Evolutionary conservation across 768 basidiomycete species (phyloP).

Genomic region (Amanita polypyramis): DNA sequence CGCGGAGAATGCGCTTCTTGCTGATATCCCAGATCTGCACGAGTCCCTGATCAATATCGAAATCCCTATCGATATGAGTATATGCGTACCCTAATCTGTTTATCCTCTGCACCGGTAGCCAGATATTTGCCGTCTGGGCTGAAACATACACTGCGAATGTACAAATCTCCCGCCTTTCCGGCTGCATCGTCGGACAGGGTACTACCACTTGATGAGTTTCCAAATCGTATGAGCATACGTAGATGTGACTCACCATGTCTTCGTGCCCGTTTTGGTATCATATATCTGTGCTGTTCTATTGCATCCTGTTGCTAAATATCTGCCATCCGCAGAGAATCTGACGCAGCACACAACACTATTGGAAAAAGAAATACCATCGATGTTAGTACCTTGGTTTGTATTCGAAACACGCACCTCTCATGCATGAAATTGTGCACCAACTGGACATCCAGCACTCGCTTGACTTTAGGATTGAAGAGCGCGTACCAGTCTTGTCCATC

Average conservation of each 20-base stretch:
- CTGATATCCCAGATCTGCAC: slow-evolving; percentile 85
- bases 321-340: slow-evolving; percentile 88
- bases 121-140: slow-evolving; percentile 81
- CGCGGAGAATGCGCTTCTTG: slow-evolving; percentile 64
- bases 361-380: not conserved
- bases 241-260: slow-evolving; percentile 56
- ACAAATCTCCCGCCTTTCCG: slow-evolving; percentile 19
- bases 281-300: slow-evolving; percentile 95
- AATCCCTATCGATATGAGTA: slow-evolving; percentile 11
- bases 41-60: not conserved
- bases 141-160: slow-evolving; percentile 65
- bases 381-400: not conserved
- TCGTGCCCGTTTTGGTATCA: slow-evolving; percentile 77
- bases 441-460: slow-evolving; percentile 67
- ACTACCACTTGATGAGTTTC: slow-evolving; percentile 8
- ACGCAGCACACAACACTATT: slow-evolving; percentile 72
- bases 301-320: slow-evolving; percentile 89
- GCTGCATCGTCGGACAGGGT: slow-evolving; percentile 21
- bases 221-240: not conserved
- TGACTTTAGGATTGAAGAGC: slow-evolving; percentile 74
- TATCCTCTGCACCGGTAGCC: slow-evolving; percentile 90
- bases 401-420: slow-evolving; percentile 51
- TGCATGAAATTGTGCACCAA: slow-evolving; percentile 85
- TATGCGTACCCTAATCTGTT: slow-evolving; percentile 66
- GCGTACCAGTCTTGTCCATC: slow-evolving; percentile 87